phyloP scores from a whole-genome alignment of 768 basidiomycete genomes.

The Pisolithus microcarpus region DNA sequence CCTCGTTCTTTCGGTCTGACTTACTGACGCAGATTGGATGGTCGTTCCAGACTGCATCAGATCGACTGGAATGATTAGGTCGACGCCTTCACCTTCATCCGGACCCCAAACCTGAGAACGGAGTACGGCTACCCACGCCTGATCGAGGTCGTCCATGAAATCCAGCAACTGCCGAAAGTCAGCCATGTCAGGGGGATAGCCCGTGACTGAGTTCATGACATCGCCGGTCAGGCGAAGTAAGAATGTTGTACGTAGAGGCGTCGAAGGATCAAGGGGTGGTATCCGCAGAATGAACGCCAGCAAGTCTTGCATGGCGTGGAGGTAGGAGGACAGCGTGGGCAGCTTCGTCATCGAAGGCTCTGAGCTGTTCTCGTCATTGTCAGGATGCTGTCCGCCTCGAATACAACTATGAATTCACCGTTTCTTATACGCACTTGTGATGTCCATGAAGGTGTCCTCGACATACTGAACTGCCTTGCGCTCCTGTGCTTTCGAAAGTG shows the following conservation, averaged over 20 bases:
- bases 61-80: conserved; percentile 36
- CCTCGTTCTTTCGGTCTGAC: conserved; percentile 67
- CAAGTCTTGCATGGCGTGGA: conserved; percentile 49
- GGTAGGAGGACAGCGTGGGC: conserved; percentile 52
- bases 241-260: conserved; percentile 55
- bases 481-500: conserved; percentile 54
- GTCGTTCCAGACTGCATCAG: conserved; percentile 19
- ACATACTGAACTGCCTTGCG: conserved; percentile 56
- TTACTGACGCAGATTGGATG: conserved; percentile 43
- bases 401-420: conserved; percentile 41
- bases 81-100: conserved; percentile 30
- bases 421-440: conserved; percentile 69
- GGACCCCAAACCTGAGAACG: conserved; percentile 64
- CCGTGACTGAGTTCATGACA: conserved; percentile 49
- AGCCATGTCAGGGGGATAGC: conserved; percentile 45
- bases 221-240: conserved; percentile 72
- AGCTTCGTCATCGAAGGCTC: conserved; percentile 40
- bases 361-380: conserved; percentile 9
- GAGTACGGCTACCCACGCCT: conserved; percentile 65
- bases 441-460: conserved; percentile 56
- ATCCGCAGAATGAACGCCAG: conserved; percentile 64
- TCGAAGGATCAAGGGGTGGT: conserved; percentile 66
- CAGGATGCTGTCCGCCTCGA: neutral
- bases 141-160: conserved; percentile 68
- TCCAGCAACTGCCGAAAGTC: conserved; percentile 50